Base-by-base conservation (phyloP, 192 early-diverging fungal genomes). In the Podila epigama region DNA sequence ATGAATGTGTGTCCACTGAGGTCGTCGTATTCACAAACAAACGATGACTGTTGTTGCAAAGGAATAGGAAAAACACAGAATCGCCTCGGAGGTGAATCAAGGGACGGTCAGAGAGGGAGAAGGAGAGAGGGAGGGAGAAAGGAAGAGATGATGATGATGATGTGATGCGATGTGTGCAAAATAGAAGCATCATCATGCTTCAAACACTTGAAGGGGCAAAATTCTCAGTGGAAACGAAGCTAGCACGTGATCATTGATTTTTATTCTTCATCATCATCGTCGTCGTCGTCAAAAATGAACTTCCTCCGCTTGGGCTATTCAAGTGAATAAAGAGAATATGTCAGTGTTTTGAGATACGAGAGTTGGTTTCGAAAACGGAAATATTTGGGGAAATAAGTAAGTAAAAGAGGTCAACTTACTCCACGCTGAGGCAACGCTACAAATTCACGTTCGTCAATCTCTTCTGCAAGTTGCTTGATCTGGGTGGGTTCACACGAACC, bases 391-490 rank as follows among this genome's bases (percentile, higher is more conserved):
- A 9, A 53, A 4, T 10, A 57, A 29, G 12, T 6, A 22, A 51
- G 15, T 22, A 6, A 51, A 41, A 41, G 9, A n/a, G 15, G 5
- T 5, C 9, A 51, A 37, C 34, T 31, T 36, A 57, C 55, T 33
- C 44, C 44, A 22, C 32, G 55, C 32, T 57, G 27, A 12, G 16
- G 32, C n/a, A 33, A 8, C 18, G 31, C 32, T 9, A 57, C 8
- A 10, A 57, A 57, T 1, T 57, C 55, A 4, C 32, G 55, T 18
- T 69, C 68, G 54, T 70, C 69, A 33, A 70, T 70, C 54, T 63
- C 69, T 40, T 58, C 51, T 0, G 55, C 42, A 18, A 2, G 22
- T 15, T 28, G 53, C 29, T n/a, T n/a, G 53, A 55, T 16, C 53
- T 32, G 15, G 13, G 18, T 5, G 4, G 53, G 44, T 22, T 48